A percentile compares a stretch with the other conserved stretches of the same genome.
phyloP scores from a whole-genome alignment of 768 basidiomycete genomes.

The Xanthoconium purpureum region DNA sequence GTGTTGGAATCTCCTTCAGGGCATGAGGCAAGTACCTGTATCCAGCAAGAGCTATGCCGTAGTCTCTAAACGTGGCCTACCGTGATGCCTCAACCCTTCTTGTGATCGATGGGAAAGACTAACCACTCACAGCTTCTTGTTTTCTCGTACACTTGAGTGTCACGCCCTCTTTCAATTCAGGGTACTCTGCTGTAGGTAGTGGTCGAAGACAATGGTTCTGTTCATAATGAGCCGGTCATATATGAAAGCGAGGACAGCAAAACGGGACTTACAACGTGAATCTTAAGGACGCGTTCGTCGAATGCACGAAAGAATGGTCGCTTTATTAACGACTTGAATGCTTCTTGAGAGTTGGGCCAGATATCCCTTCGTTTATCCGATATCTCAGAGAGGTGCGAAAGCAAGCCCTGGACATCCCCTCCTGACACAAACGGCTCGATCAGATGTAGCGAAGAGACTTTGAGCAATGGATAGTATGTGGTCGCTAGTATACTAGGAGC shows the following conservation, averaged over 20 bases:
- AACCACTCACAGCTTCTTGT: background rate
- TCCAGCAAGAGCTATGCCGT: background rate
- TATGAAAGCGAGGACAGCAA: background rate
- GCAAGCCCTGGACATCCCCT: background rate
- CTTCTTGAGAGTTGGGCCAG: background rate
- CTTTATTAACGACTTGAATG: background rate
- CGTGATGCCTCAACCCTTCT: background rate
- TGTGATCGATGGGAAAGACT: background rate
- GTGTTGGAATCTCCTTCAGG: background rate
- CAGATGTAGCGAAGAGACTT: slow-evolving; percentile 7
- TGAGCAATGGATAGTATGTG: slow-evolving; percentile 1
- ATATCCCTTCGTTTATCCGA: background rate
- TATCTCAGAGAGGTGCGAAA: background rate
- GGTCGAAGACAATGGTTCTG: slow-evolving; percentile 6
- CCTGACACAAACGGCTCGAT: background rate
- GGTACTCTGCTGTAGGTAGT: background rate
- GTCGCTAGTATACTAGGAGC: background rate
- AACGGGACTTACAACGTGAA: background rate
- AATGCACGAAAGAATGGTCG: background rate
- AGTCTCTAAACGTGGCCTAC: background rate
- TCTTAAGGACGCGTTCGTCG: slow-evolving; percentile 6
- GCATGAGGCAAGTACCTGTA: background rate
- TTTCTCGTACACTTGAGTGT: slow-evolving; percentile 1
- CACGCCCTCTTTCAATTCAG: background rate
- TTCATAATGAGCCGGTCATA: background rate